Base-by-base conservation (phyloP, 345 rosid genomes). In the Euphorbia lathyris region DNA sequence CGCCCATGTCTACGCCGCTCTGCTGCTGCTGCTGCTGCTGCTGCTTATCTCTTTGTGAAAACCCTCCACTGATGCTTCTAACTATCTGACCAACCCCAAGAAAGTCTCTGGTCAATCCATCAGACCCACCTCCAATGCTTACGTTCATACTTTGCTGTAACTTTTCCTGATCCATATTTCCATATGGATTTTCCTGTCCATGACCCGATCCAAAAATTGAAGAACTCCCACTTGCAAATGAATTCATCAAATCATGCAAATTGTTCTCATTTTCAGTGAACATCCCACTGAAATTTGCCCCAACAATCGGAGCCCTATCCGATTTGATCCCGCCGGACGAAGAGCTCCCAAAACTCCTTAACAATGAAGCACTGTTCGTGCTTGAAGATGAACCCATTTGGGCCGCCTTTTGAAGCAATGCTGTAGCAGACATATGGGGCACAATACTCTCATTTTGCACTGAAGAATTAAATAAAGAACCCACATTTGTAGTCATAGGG, bases 331-430 rank as follows among this genome's bases (percentile, higher is more conserved):
- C 77, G 19, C 82, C 69, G 11, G 88, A 79, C 30, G 84, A 81
- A 32, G 87, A 80, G 48, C 80, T 59, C 4, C 78, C 83, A 67
- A 89, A 79, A 57, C 83, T 87, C 48, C 92, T 79, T 30, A 87
- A 74, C 73, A 91, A 70, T 11, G 81, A 72, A 27, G 88, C 84
- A 62, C 79, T 77, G 67, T 77, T 81, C 58, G 69, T 80, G 77
- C 81, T 86, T 14, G 91, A 79, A 23, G 81, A 76, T 47, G 96
- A 86, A 11, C 96, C 93, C 84, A 90, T 87, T 69, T 86, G 96
- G 61, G 93, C 89, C 25, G 96, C 96, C 68, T 87, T 90, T 47
- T 87, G 96, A 69, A 90, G 93, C 58, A 90, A 83, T 29, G 96
- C 96, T 3, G 96, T 90, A 3, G 96, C 93, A 20, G 96, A 90